These are phyloP conservation scores for Poa annua DNA, from an alignment of 176 grass and related monocot species.

Conservation along the genomic window DNA sequence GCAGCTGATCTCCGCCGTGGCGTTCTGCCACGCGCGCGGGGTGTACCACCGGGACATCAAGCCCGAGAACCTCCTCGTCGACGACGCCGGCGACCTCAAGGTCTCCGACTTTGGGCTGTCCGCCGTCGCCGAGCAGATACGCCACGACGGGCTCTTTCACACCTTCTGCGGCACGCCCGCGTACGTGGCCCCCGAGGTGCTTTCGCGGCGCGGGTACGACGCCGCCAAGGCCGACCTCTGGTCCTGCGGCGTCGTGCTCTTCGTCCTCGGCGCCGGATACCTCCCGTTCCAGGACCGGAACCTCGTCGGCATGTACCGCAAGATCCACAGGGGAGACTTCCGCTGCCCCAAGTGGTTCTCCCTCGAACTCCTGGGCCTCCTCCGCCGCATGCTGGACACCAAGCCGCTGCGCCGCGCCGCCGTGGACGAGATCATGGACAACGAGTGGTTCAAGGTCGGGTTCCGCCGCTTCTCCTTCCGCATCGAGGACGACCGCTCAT, in stretches of 20 bases:
- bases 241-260: slow-evolving; percentile 97
- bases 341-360: slow-evolving; percentile 96
- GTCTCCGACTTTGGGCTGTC: slow-evolving; percentile 91
- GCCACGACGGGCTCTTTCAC: slow-evolving; percentile 87
- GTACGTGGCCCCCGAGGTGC: slow-evolving; percentile 94
- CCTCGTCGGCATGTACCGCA: slow-evolving; percentile 88
- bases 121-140: slow-evolving; percentile 83
- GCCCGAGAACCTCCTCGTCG: slow-evolving; percentile 92
- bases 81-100: slow-evolving; percentile 89
- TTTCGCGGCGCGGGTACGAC: slow-evolving; percentile 73
- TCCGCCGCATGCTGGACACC: slow-evolving; percentile 71
- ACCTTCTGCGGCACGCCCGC: slow-evolving; percentile 98
- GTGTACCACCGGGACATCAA: slow-evolving; percentile 96
- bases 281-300: slow-evolving; percentile 90
- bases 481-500: slow-evolving; percentile 82
- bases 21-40: slow-evolving; percentile 96
- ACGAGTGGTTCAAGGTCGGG: slow-evolving; percentile 85
- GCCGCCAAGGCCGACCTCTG: slow-evolving; percentile 81
- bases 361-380: slow-evolving; percentile 55
- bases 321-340: slow-evolving; percentile 92
- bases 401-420: slow-evolving; percentile 66
- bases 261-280: slow-evolving; percentile 81
- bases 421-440: slow-evolving; percentile 73
- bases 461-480: slow-evolving; percentile 87
- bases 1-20: slow-evolving; percentile 85